phyloP scores from a whole-genome alignment of 257 asterid genomes.

The Solanum sitiens region DNA sequence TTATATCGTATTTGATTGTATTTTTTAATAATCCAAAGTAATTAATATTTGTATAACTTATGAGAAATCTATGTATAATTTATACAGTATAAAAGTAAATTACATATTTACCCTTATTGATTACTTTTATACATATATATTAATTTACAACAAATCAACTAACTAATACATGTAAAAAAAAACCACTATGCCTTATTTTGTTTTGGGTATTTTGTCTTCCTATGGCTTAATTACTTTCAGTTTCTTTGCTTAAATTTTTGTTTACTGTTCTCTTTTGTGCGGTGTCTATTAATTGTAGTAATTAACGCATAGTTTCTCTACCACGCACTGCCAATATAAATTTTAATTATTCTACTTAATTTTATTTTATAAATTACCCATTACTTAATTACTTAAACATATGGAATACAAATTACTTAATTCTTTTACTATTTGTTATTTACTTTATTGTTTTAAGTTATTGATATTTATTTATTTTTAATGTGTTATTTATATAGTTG shows the following conservation, averaged over 20 bases:
- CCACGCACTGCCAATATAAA: not conserved
- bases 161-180: not conserved
- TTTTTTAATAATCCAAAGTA: too few relatives aligned
- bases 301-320: not conserved
- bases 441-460: not conserved
- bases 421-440: not conserved
- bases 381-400: not conserved
- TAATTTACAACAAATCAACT: not conserved
- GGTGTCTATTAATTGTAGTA: not conserved
- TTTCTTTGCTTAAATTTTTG: not conserved
- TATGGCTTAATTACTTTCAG: not conserved
- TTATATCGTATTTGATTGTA: not conserved
- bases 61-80: not conserved
- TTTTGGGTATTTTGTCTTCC: not conserved
- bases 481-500: not conserved
- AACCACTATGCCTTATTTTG: not conserved
- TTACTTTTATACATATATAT: too few relatives aligned
- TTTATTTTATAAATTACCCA: not conserved
- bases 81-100: too few relatives aligned
- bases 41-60: too few relatives aligned
- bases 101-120: too few relatives aligned
- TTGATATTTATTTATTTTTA: too few relatives aligned
- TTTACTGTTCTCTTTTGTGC: not conserved
- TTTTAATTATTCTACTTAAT: too few relatives aligned
- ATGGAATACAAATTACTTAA: not conserved